Evolutionary conservation across 768 basidiomycete genomes (phyloP).

Genomic region (Termitomyces sp.): DNA sequence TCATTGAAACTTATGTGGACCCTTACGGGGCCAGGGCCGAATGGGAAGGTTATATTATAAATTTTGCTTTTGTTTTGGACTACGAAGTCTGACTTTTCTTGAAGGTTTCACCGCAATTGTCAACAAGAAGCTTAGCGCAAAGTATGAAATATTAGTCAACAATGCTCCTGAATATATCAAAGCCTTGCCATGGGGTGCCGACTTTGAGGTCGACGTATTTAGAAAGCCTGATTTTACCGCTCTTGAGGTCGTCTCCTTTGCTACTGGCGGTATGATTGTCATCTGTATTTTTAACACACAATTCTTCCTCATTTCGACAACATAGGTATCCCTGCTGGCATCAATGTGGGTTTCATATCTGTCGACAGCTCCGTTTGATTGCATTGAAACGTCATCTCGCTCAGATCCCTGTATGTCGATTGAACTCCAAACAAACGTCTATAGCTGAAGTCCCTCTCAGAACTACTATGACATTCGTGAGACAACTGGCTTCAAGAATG

Average conservation of each 20-base stretch:
- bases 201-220: conserved; percentile 68
- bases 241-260: conserved; percentile 76
- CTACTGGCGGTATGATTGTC: conserved; percentile 63
- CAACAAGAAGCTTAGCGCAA: conserved; percentile 76
- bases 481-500: conserved; percentile 83
- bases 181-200: conserved; percentile 74
- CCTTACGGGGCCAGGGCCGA: conserved; percentile 90
- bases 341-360: conserved; percentile 50
- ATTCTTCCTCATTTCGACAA: background rate
- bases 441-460: conserved; percentile 22
- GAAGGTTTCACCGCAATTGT: conserved; percentile 88
- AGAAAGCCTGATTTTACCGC: conserved; percentile 87
- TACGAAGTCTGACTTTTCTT: conserved; percentile 3
- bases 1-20: conserved; percentile 83
- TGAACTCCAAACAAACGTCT: background rate
- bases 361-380: background rate
- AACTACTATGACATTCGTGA: conserved; percentile 86
- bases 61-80: too few relatives aligned
- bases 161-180: conserved; percentile 77
- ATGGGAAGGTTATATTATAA: conserved; percentile 83
- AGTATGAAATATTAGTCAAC: conserved; percentile 74
- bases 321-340: conserved; percentile 78
- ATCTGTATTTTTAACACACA: background rate
- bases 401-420: conserved; percentile 56
- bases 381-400: background rate